A percentile compares a stretch with the other conserved stretches of the same genome.
Evolutionary conservation across 306 rosid genomes (phyloP).

Genomic region (Gillenia trifoliata): DNA sequence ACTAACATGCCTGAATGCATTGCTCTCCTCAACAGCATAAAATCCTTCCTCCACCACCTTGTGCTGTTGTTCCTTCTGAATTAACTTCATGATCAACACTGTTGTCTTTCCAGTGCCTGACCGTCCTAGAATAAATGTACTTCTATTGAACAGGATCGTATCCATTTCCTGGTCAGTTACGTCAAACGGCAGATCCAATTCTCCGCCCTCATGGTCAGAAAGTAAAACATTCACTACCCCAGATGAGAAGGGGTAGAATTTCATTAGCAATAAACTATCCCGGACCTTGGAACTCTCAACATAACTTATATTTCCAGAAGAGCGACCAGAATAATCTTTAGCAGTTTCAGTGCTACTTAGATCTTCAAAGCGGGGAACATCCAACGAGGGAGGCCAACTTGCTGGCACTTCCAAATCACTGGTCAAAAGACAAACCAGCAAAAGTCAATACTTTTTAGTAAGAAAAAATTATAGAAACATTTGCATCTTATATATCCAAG

Average conservation of each 20-base stretch:
- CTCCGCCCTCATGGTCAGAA: slow-evolving; percentile 46
- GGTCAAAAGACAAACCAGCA: neutral
- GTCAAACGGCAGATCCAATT: slow-evolving; percentile 71
- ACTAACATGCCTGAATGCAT: no score
- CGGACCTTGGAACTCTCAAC: slow-evolving; percentile 74
- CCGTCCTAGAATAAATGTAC: slow-evolving; percentile 66
- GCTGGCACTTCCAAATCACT: slow-evolving; percentile 54
- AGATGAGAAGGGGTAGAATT: slow-evolving; percentile 58
- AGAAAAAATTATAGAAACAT: neutral
- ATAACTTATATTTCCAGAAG: slow-evolving; percentile 47
- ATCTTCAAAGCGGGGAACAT: slow-evolving; percentile 39
- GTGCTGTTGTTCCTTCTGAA: slow-evolving; percentile 48
- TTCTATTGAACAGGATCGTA: slow-evolving; percentile 46
- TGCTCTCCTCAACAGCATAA: no score
- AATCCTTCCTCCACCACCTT: slow-evolving; percentile 29
- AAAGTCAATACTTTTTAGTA: neutral
- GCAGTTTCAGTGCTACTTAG: slow-evolving; percentile 17
- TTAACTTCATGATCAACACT: slow-evolving; percentile 66
- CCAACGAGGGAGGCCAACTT: slow-evolving; percentile 38
- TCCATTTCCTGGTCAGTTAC: slow-evolving; percentile 63
- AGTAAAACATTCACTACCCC: slow-evolving; percentile 51
- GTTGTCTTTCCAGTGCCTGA: slow-evolving; percentile 92
- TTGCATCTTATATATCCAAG: neutral
- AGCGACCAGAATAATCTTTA: slow-evolving; percentile 19
- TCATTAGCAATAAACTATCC: slow-evolving; percentile 72